Conservation (phyloP, 2,329 filamentous ascomycete genomes). For the Epichloe uncinata region DNA sequence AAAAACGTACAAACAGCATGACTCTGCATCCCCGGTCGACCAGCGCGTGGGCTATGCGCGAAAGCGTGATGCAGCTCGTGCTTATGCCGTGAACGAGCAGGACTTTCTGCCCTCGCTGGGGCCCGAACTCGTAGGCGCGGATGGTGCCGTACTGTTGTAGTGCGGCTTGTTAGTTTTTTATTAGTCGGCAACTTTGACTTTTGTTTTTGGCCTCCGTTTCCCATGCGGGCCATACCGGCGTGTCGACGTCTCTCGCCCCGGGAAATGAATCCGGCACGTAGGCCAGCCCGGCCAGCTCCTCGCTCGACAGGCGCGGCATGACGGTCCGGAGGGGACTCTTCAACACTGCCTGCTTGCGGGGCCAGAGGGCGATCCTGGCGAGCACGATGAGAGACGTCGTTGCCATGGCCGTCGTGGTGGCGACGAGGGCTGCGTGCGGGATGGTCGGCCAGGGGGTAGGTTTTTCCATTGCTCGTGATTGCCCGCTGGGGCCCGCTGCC, state of each 20-base stretch:
- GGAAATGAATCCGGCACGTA: constrained; percentile 60
- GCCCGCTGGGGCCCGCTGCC: too few relatives aligned
- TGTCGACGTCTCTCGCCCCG: constrained; percentile 58
- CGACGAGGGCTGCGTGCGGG: constrained; percentile 16
- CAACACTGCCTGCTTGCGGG: constrained; percentile 25
- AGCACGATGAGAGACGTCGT: constrained; percentile 26
- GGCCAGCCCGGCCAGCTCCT: constrained; percentile 24
- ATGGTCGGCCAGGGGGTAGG: not conserved
- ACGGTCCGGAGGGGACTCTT: constrained; percentile 31
- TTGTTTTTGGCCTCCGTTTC: too few relatives aligned
- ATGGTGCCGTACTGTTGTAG: constrained; percentile 62
- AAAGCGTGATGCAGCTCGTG: constrained; percentile 63
- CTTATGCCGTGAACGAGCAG: constrained; percentile 74
- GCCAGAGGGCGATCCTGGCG: constrained; percentile 25
- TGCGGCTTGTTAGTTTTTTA: not conserved
- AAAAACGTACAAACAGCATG: constrained; percentile 52
- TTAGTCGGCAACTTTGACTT: too few relatives aligned
- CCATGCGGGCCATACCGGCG: constrained; percentile 49
- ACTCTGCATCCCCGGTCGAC: constrained; percentile 61
- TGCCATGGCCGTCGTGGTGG: constrained; percentile 27
- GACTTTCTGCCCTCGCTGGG: constrained; percentile 57
- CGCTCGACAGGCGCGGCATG: constrained; percentile 21
- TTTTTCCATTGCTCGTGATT: not conserved
- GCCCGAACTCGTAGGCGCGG: constrained; percentile 73
- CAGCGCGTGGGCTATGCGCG: constrained; percentile 51